Percentiles rank a stretch among this genome's conserved stretches.
Conservation (phyloP, 73 alveolate genomes). For the Stentor coeruleus region DNA sequence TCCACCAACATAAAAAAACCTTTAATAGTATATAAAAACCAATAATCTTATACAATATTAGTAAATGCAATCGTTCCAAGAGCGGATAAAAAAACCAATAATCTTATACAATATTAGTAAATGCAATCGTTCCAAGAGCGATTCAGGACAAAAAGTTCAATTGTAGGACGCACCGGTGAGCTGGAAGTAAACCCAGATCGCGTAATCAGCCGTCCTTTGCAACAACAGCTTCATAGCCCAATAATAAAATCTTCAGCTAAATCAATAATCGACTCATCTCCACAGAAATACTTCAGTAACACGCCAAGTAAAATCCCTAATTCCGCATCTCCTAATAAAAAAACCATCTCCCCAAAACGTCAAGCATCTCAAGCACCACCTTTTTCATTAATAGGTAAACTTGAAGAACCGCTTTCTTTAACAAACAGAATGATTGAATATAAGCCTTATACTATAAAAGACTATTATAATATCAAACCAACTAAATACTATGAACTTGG, state of each 20-base stretch:
- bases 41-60: background rate
- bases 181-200: background rate
- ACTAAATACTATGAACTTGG: too few species aligned
- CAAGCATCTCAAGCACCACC: too few species aligned
- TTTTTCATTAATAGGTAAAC: too few species aligned
- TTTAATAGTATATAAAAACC: background rate
- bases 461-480: too few species aligned
- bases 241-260: background rate
- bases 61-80: background rate
- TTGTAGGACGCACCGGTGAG: background rate
- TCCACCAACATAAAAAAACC: too few species aligned
- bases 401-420: too few species aligned
- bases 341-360: too few species aligned
- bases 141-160: background rate
- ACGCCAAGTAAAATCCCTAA: too few species aligned
- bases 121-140: background rate
- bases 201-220: background rate
- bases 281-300: too few species aligned
- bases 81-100: background rate
- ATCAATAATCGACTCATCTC: background rate
- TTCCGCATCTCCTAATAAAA: too few species aligned
- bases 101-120: background rate
- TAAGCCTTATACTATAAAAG: too few species aligned
- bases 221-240: background rate
- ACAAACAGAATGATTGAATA: too few species aligned